phyloP scores from a whole-genome alignment of 1,284 basidiomycete species.

The Papiliotrema terrestris region DNA sequence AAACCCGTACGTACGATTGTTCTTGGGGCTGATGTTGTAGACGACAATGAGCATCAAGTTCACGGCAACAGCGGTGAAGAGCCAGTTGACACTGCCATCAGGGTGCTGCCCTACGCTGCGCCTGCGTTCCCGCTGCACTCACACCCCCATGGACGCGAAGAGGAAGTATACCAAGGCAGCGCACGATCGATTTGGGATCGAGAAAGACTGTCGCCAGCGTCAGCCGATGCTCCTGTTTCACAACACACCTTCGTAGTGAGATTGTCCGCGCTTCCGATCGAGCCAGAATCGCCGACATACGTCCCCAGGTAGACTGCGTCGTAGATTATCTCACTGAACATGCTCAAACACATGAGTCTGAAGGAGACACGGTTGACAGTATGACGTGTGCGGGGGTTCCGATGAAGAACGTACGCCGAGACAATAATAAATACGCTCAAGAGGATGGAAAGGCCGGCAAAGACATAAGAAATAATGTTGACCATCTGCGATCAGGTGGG shows the following conservation, averaged over 20 bases:
- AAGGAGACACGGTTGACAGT: conserved; percentile 11
- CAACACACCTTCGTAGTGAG: neutral
- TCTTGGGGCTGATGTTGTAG: conserved; percentile 3
- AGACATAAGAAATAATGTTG: neutral
- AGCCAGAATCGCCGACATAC: neutral
- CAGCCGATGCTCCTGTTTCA: no score
- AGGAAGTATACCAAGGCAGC: neutral
- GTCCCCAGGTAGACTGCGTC: neutral
- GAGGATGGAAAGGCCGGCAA: neutral
- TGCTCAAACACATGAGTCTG: conserved; percentile 6
- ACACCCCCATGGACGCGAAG: neutral
- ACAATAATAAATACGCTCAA: neutral
- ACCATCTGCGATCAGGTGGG: neutral
- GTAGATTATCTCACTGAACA: conserved; percentile 10
- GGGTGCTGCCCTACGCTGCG: neutral
- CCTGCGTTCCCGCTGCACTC: neutral
- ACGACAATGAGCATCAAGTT: conserved; percentile 10
- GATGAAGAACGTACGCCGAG: neutral
- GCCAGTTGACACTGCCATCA: conserved; percentile 5
- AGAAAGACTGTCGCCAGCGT: no score
- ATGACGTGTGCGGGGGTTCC: neutral
- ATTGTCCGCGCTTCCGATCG: neutral
- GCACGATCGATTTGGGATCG: neutral
- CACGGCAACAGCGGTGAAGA: conserved; percentile 11
- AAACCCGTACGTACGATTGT: neutral